These are phyloP conservation scores for Pontederia crassipes DNA, from an alignment of 176 grass and related monocot genomes.

Conservation along the genomic window DNA sequence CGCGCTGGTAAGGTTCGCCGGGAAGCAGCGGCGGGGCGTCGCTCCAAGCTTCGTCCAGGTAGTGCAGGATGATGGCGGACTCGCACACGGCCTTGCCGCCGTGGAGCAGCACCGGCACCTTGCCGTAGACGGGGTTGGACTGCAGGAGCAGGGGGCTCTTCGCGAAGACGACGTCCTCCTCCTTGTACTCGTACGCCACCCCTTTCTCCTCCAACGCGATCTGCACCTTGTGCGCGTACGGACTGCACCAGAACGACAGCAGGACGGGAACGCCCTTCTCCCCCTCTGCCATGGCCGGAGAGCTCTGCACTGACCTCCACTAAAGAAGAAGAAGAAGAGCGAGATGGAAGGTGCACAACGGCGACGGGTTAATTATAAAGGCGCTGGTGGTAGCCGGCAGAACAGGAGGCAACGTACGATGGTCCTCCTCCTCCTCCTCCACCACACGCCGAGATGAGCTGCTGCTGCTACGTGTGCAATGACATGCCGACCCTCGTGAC, in stretches of 20 bases:
- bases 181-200: conserved; percentile 27
- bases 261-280: conserved; percentile 23
- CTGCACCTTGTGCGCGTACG: conserved; percentile 38
- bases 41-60: conserved; percentile 45
- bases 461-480: no score
- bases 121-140: conserved; percentile 63
- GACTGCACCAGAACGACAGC: conserved; percentile 44
- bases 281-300: neutral
- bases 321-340: no score
- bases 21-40: conserved; percentile 19
- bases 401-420: no score
- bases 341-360: no score
- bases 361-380: no score
- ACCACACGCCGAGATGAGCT: no score
- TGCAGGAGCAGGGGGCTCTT: conserved; percentile 61
- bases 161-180: conserved; percentile 30
- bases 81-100: conserved; percentile 35
- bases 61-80: conserved; percentile 50
- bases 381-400: no score
- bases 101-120: conserved; percentile 69
- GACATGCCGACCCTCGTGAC: no score
- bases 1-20: conserved; percentile 20
- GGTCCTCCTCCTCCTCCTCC: no score
- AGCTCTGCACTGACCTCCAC: no score
- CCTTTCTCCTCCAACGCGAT: conserved; percentile 53